A percentile compares a stretch with the other conserved stretches of the same genome.
phyloP scores from a whole-genome alignment of 164 flowering plant genomes.

The Nymphaea thermarum region DNA sequence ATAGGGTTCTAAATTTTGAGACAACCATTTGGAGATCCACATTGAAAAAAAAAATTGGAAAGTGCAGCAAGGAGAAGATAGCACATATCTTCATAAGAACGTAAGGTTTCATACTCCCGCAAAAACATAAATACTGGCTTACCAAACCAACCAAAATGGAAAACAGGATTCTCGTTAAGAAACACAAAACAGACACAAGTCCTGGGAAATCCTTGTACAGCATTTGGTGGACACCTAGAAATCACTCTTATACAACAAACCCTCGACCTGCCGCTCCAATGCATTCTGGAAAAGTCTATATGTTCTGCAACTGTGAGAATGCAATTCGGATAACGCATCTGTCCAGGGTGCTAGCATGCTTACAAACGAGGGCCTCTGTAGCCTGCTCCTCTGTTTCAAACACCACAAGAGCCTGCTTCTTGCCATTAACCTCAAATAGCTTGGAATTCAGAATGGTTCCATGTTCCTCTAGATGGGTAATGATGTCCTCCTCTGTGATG shows the following conservation, averaged over 20 bases:
- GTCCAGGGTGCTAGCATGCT: conserved; percentile 73
- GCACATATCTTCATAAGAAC: too few relatives aligned
- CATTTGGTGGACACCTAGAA: background rate
- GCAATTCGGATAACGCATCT: conserved; percentile 78
- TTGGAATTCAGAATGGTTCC: conserved; percentile 71
- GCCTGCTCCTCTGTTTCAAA: conserved; percentile 96
- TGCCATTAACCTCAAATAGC: conserved; percentile 85
- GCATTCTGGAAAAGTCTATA: conserved; percentile 15
- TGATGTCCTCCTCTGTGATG: conserved; percentile 73
- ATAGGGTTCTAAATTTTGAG: too few relatives aligned
- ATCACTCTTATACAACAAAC: conserved; percentile 3
- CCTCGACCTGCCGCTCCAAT: background rate
- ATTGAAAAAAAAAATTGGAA: too few relatives aligned
- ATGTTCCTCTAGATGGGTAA: conserved; percentile 71
- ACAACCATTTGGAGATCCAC: too few relatives aligned
- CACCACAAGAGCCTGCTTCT: conserved; percentile 85
- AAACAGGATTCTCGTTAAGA: background rate
- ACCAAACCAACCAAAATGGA: background rate
- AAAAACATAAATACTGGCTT: background rate
- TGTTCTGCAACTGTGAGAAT: conserved; percentile 82
- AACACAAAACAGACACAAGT: background rate
- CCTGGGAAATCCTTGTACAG: background rate
- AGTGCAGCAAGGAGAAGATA: too few relatives aligned
- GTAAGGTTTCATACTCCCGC: too few relatives aligned
- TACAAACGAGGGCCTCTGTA: conserved; percentile 91